Evolutionary conservation across 176 grass and related monocot genomes (phyloP).

Genomic region (Chloris gayana): DNA sequence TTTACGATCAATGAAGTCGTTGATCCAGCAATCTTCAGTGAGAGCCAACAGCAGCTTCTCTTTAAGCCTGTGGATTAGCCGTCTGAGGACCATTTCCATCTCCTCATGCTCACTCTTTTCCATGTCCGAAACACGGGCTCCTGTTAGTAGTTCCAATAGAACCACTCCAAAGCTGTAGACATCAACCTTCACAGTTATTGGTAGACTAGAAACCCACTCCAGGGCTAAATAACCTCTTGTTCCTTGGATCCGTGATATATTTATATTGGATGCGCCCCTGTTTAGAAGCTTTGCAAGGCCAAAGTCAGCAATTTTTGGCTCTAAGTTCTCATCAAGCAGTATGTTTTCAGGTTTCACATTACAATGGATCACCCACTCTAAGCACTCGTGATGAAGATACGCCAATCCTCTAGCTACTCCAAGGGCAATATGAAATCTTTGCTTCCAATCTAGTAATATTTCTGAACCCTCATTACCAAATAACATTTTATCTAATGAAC

Average conservation of each 20-base stretch:
- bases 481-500: background rate
- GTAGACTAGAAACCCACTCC: too few species aligned
- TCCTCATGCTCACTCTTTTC: too few species aligned
- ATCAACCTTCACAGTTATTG: slow-evolving; percentile 33
- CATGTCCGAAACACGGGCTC: slow-evolving; percentile 24
- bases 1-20: too few species aligned
- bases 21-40: too few species aligned
- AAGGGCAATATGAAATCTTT: background rate
- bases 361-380: too few species aligned
- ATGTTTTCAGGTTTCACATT: background rate
- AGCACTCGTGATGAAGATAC: background rate
- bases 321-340: background rate
- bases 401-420: background rate
- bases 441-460: background rate
- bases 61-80: too few species aligned
- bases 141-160: slow-evolving; percentile 40
- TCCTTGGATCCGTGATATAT: slow-evolving; percentile 33
- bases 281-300: slow-evolving; percentile 3
- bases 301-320: background rate
- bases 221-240: slow-evolving; percentile 42
- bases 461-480: background rate
- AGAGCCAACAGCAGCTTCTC: too few species aligned
- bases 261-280: slow-evolving; percentile 18
- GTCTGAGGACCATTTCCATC: too few species aligned
- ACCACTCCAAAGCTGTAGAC: slow-evolving; percentile 46